Percentiles rank a stretch among this genome's conserved stretches.
Conservation (phyloP, 1,284 basidiomycete genomes). For the Peniophora sp. region DNA sequence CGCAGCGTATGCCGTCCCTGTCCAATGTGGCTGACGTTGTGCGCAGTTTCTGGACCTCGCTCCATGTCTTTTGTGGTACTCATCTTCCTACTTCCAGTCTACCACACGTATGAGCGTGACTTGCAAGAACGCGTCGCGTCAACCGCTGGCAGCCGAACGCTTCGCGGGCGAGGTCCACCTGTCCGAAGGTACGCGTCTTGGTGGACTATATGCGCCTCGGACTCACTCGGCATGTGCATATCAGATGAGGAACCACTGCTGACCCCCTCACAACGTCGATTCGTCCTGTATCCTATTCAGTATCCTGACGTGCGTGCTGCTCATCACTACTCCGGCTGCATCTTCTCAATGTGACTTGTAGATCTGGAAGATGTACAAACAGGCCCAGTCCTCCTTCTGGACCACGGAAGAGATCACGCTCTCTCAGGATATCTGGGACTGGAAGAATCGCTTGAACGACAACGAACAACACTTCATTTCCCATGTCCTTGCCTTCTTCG, state of each 20-base stretch:
- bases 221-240: not conserved
- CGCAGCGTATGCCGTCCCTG: no score
- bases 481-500: constrained; percentile 95
- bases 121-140: constrained; percentile 3
- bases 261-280: constrained; percentile 73
- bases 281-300: constrained; percentile 92
- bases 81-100: no score
- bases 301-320: constrained; percentile 71
- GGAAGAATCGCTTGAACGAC: constrained; percentile 89
- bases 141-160: constrained; percentile 3
- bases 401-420: constrained; percentile 98
- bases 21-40: no score
- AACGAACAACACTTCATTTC: constrained; percentile 96
- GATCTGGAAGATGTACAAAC: constrained; percentile 98
- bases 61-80: no score
- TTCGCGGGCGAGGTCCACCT: constrained; percentile 19
- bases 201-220: not conserved
- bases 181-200: constrained; percentile 14
- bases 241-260: constrained; percentile 76
- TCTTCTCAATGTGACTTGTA: constrained; percentile 21
- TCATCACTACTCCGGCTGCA: not conserved
- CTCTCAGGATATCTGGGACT: constrained; percentile 88
- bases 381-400: constrained; percentile 92
- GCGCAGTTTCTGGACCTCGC: no score
- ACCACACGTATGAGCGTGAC: no score